Conservation (phyloP, 805 yeast species). For the Ogataea trehalophila region DNA sequence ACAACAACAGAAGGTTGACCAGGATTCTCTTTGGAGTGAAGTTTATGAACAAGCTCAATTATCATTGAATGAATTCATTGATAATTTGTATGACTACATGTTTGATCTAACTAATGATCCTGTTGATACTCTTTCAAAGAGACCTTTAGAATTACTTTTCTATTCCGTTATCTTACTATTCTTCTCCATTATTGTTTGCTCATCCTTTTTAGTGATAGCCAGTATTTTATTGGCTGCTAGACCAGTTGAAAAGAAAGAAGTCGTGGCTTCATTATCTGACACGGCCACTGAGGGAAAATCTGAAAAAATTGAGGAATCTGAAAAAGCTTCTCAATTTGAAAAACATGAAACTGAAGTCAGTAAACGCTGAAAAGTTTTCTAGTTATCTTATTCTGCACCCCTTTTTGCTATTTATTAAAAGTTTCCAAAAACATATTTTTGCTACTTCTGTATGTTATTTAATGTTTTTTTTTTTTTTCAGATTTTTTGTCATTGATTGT, state of each 20-base stretch:
- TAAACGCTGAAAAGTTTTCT: constrained; percentile 18
- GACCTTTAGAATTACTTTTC: constrained; percentile 48
- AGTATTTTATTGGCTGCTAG: constrained; percentile 14
- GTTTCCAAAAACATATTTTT: no score
- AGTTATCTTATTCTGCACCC: not conserved
- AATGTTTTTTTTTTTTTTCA: not conserved
- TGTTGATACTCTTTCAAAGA: constrained; percentile 34
- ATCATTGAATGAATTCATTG: constrained; percentile 16
- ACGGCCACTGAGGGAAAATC: constrained; percentile 11
- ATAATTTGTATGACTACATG: constrained; percentile 29
- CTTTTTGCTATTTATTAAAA: not conserved
- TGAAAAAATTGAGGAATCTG: constrained; percentile 6
- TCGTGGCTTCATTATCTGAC: not conserved
- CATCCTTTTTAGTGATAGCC: constrained; percentile 34
- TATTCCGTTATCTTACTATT: constrained; percentile 41
- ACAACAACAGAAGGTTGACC: constrained; percentile 9
- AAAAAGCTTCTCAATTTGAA: constrained; percentile 21
- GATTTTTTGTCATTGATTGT: not conserved
- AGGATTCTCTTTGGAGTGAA: constrained; percentile 12
- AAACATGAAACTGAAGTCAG: constrained; percentile 25
- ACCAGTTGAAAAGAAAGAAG: constrained; percentile 2
- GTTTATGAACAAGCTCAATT: constrained; percentile 15
- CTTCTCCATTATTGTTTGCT: constrained; percentile 38
- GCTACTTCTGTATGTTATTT: no score
- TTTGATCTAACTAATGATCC: constrained; percentile 42